phyloP scores from a whole-genome alignment of 768 basidiomycete species.

The Mycena alexandri region DNA sequence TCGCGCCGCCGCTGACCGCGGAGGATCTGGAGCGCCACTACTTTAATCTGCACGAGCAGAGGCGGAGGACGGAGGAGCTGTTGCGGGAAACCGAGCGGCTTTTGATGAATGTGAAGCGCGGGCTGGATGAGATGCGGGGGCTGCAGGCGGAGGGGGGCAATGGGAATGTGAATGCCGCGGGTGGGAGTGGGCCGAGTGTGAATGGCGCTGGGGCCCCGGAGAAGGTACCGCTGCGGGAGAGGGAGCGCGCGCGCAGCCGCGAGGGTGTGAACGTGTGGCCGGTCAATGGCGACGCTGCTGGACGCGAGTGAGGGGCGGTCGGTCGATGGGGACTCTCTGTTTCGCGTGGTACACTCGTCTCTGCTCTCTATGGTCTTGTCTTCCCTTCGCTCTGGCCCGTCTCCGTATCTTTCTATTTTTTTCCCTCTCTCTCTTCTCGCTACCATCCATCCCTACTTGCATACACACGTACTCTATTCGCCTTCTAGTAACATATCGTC shows the following conservation, averaged over 20 bases:
- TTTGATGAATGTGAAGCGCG: conserved; percentile 78
- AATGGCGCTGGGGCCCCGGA: conserved; percentile 17
- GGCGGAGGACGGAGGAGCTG: conserved; percentile 78
- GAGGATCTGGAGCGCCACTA: conserved; percentile 82
- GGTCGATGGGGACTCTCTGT: neutral
- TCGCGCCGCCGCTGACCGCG: conserved; percentile 55
- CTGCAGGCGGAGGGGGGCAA: conserved; percentile 13
- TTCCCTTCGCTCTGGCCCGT: no score
- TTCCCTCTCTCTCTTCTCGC: neutral
- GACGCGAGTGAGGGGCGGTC: conserved; percentile 13
- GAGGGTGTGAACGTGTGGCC: conserved; percentile 35
- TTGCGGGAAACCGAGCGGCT: conserved; percentile 79
- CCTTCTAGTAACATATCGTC: conserved; percentile 5
- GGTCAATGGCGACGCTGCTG: conserved; percentile 17
- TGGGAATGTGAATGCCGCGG: neutral
- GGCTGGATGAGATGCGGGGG: conserved; percentile 80
- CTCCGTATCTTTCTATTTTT: neutral
- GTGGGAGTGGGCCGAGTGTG: conserved; percentile 5
- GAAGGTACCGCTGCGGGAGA: conserved; percentile 30
- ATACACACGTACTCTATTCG: neutral
- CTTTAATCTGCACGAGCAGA: conserved; percentile 70
- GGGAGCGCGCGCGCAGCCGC: conserved; percentile 26
- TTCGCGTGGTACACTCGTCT: no score
- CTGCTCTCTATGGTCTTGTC: no score
- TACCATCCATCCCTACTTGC: neutral